phyloP scores from a whole-genome alignment of 805 yeast genomes.

The Jamesozyma spencerorum region DNA sequence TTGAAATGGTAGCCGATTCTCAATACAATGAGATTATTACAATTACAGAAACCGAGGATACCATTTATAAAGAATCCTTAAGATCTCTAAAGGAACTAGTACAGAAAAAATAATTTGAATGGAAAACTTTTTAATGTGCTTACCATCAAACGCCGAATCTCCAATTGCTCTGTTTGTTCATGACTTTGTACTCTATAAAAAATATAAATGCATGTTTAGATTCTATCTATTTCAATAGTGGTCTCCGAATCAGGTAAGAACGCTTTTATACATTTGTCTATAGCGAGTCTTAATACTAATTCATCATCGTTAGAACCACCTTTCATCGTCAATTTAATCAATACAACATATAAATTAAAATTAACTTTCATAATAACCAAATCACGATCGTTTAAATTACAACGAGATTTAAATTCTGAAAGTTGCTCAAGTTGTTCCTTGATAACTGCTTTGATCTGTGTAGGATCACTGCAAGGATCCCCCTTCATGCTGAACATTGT shows the following conservation, averaged over 20 bases:
- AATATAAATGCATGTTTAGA: conserved; percentile 1
- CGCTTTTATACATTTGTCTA: conserved; percentile 22
- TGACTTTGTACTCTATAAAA: neutral
- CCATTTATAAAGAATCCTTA: conserved; percentile 38
- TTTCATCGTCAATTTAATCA: conserved; percentile 45
- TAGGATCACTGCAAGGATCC: conserved; percentile 10
- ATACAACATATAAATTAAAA: conserved; percentile 48
- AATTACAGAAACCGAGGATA: conserved; percentile 29
- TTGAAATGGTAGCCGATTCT: conserved; percentile 5
- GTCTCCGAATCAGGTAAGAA: conserved; percentile 22
- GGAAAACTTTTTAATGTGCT: too few species aligned
- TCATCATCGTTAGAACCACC: conserved; percentile 74
- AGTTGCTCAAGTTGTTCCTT: conserved; percentile 37
- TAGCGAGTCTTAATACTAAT: conserved; percentile 35
- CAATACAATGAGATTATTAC: neutral
- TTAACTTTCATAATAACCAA: conserved; percentile 54
- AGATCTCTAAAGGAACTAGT: conserved; percentile 36
- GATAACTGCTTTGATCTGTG: conserved; percentile 32
- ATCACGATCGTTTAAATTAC: conserved; percentile 34
- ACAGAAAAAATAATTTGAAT: conserved; percentile 9
- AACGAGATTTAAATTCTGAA: conserved; percentile 44
- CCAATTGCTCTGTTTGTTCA: too few species aligned
- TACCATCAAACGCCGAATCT: too few species aligned
- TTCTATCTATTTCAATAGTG: conserved; percentile 26
- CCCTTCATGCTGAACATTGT: neutral